Conservation (phyloP, 2,329 filamentous ascomycete species). For the Amauroascus verrucosus region DNA sequence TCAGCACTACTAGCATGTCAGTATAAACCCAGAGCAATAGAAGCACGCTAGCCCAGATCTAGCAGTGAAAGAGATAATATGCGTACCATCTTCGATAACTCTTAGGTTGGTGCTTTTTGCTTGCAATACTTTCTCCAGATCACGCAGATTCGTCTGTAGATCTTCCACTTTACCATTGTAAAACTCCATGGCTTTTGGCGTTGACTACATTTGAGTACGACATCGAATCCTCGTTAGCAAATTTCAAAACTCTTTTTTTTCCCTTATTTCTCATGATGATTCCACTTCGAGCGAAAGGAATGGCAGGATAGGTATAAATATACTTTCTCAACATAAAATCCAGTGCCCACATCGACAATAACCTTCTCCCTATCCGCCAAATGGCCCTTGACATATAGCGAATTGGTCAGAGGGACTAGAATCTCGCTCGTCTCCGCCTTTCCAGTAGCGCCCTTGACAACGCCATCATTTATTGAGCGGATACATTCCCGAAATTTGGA, state of each 20-base stretch:
- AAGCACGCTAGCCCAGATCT: no score
- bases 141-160: conserved; percentile 53
- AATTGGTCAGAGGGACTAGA: conserved; percentile 88
- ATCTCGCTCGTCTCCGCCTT: conserved; percentile 41
- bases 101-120: conserved; percentile 75
- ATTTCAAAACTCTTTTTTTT: neutral
- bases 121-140: conserved; percentile 58
- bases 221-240: neutral
- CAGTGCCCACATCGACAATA: conserved; percentile 85
- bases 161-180: conserved; percentile 60
- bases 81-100: conserved; percentile 75
- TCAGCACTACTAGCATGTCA: conserved; percentile 34
- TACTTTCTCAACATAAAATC: conserved; percentile 90
- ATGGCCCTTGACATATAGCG: conserved; percentile 80
- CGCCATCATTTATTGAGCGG: conserved; percentile 57
- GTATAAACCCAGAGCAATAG: neutral
- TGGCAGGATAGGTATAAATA: conserved; percentile 6
- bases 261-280: no score
- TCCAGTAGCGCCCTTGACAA: conserved; percentile 28
- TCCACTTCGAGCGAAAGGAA: no score
- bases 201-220: conserved; percentile 27
- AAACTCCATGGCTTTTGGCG: conserved; percentile 53
- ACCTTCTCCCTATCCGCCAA: conserved; percentile 66
- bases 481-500: conserved; percentile 87
- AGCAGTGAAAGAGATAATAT: neutral